A percentile compares a stretch with the other conserved stretches of the same genome.
phyloP scores from a whole-genome alignment of 345 rosid species.

The Gossypioides kirkii region DNA sequence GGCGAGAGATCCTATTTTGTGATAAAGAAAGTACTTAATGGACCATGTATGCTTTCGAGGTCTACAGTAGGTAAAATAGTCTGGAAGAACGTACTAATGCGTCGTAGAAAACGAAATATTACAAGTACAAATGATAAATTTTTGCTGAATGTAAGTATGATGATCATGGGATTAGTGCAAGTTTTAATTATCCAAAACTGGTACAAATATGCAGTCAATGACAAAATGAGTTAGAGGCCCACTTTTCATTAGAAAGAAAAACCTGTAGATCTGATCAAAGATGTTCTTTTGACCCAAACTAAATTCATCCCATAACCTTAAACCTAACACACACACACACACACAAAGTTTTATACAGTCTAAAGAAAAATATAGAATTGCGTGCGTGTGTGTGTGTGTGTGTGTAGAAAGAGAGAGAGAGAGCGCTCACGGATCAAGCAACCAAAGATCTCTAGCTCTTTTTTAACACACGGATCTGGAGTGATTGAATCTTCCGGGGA shows the following conservation, averaged over 20 bases:
- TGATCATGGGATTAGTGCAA: neutral
- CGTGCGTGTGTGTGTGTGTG: too few species aligned
- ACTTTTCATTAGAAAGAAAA: neutral
- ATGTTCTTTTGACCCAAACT: neutral
- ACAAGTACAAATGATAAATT: neutral
- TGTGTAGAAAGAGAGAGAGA: neutral
- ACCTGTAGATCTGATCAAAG: neutral
- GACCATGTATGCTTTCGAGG: neutral
- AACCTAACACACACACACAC: neutral
- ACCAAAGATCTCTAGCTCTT: constrained; percentile 22
- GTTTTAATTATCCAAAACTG: neutral
- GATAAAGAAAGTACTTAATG: neutral
- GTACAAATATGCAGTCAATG: neutral
- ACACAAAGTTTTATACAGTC: neutral
- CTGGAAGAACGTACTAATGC: neutral
- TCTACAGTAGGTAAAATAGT: neutral
- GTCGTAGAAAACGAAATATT: neutral
- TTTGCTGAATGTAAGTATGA: neutral
- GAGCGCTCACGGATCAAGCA: constrained; percentile 26
- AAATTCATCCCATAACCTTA: neutral
- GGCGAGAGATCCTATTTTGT: neutral
- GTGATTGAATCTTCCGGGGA: constrained; percentile 17
- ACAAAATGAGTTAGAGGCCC: neutral
- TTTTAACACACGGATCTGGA: constrained; percentile 28
- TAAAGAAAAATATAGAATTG: neutral